Evolutionary conservation across 2,329 filamentous ascomycete genomes (phyloP), one percentile per base, ranked within the genome.

Genomic region (Fusarium sp.): DNA sequence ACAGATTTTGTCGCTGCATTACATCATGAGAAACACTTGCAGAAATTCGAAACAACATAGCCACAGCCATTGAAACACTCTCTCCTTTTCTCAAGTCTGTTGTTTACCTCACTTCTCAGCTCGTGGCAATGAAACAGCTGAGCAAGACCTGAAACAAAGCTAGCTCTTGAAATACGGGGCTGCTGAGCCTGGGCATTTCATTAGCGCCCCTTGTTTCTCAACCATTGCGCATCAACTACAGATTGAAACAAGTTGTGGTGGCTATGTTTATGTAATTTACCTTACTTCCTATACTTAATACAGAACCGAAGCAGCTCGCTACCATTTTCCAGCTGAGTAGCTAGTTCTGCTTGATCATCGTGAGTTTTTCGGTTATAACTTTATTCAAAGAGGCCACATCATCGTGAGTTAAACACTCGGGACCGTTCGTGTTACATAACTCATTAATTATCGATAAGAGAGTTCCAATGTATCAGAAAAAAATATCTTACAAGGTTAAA

Each of bases 201-300:
- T n/a, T 45, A 39, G 32, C 19, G 12, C 21, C 10, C 10, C 11
- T 14, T 36, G 15, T 49, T 11, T 43, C 15, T 14, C n/a, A n/a
- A n/a, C 43, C 12, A 28, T 10, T 8, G 26, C 24, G 15, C 14
- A 39, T 54, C 30, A 5, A 12, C 30, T 3, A 23, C 2, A 28
- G 19, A 17, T 19, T 52, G 54, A 38, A 49, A 52, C 39, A 52
- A 10, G 12, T 23, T 44, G 39, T 24, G 7, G 48, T 57, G n/a
- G n/a, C n/a, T n/a, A n/a, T n/a, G n/a, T n/a, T n/a, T n/a, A n/a
- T n/a, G n/a, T n/a, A n/a, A n/a, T n/a, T n/a, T n/a, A n/a, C n/a
- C n/a, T n/a, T n/a, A n/a, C n/a, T n/a, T n/a, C n/a, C n/a, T n/a
- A n/a, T n/a, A n/a, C n/a, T n/a, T n/a, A n/a, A n/a, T n/a, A n/a